phyloP scores from a whole-genome alignment of 202 grass and related monocot species.

The Panicum hallii region DNA sequence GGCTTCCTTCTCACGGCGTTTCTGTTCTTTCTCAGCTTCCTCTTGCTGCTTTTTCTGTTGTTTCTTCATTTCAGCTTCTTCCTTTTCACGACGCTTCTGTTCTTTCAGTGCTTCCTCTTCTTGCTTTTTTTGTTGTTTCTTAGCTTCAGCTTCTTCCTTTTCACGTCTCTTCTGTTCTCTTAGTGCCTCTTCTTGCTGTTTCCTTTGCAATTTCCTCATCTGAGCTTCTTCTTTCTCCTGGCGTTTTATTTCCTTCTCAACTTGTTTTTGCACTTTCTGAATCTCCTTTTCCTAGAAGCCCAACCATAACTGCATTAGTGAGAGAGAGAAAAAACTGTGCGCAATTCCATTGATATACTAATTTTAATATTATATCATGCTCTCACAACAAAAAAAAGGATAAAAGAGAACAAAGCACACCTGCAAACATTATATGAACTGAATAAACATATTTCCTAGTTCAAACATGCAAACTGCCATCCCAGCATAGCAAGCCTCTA shows the following conservation, averaged over 20 bases:
- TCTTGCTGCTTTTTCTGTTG: conserved; percentile 87
- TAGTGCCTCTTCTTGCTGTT: conserved; percentile 77
- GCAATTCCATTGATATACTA: neutral
- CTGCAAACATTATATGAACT: conserved; percentile 15
- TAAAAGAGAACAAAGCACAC: neutral
- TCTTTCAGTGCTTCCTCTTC: conserved; percentile 85
- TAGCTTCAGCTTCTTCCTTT: conserved; percentile 79
- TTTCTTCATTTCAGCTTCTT: conserved; percentile 77
- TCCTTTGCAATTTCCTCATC: conserved; percentile 79
- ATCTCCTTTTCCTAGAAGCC: conserved; percentile 56
- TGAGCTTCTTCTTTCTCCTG: conserved; percentile 86
- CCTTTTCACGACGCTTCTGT: conserved; percentile 79
- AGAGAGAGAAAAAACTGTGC: neutral
- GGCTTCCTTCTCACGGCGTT: conserved; percentile 84
- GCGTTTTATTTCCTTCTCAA: conserved; percentile 74
- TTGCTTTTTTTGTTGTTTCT: conserved; percentile 72
- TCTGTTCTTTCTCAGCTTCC: conserved; percentile 85
- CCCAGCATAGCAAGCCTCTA: neutral
- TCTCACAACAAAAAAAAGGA: neutral
- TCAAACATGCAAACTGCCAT: conserved; percentile 8
- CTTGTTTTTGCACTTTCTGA: conserved; percentile 70
- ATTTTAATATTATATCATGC: neutral
- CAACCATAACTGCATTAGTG: conserved; percentile 13
- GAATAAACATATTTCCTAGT: neutral
- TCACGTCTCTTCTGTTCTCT: conserved; percentile 75